A percentile compares a stretch with the other conserved stretches of the same genome.
phyloP scores from a whole-genome alignment of 768 basidiomycete species.

The Lactifluus volemus region DNA sequence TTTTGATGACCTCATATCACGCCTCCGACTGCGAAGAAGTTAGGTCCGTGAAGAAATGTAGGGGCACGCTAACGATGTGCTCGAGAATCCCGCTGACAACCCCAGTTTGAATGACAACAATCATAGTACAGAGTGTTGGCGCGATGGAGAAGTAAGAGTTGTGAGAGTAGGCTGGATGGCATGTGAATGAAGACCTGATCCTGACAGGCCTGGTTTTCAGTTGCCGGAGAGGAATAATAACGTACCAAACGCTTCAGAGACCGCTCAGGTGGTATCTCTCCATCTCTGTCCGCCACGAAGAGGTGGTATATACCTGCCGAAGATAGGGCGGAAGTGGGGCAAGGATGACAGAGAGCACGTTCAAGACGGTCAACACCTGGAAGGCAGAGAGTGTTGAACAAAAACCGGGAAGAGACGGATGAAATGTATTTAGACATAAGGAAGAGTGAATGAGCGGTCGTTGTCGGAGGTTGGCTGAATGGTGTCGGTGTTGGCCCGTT shows the following conservation, averaged over 20 bases:
- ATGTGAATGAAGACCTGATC: not conserved
- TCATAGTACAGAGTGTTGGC: slow-evolving; percentile 11
- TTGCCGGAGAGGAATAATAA: not conserved
- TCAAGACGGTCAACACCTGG: not conserved
- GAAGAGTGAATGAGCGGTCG: too few species aligned
- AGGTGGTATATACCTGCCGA: slow-evolving; percentile 9
- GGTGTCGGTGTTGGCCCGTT: not conserved
- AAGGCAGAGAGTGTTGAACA: slow-evolving; percentile 2
- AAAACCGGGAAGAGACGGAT: too few species aligned
- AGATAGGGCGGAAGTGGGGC: slow-evolving; percentile 1
- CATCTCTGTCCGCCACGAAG: slow-evolving; percentile 2
- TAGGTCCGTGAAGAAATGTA: slow-evolving; percentile 6
- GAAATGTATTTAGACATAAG: too few species aligned
- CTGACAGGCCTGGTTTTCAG: not conserved
- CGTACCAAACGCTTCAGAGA: not conserved
- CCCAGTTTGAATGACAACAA: not conserved
- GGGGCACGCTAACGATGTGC: not conserved
- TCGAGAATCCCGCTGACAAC: not conserved
- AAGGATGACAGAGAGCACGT: not conserved
- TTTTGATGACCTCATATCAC: too few species aligned
- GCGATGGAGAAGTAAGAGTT: slow-evolving; percentile 6
- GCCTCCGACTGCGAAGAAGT: not conserved
- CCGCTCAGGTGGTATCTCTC: not conserved
- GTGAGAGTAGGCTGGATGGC: not conserved
- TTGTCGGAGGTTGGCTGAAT: not conserved